These are phyloP conservation scores for Exophiala lecanii-corni DNA, from an alignment of 2,329 filamentous ascomycete species.

Conservation along the genomic window DNA sequence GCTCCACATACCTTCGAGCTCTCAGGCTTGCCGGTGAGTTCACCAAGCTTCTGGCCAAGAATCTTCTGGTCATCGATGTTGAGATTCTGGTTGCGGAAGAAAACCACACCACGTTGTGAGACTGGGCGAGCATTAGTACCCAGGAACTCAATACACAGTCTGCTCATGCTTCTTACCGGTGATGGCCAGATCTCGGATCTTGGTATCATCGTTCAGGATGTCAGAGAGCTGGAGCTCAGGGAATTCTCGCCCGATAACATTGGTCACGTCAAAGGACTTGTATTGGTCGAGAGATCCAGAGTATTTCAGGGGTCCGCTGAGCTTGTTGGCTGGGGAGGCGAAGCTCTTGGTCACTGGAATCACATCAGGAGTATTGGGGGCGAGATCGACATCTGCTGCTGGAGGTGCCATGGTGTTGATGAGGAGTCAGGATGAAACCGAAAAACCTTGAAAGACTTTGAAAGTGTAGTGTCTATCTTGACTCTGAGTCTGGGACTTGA, in stretches of 20 bases:
- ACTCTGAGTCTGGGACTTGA: too few species aligned
- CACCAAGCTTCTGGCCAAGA: conserved; percentile 46
- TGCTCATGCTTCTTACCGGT: conserved; percentile 48
- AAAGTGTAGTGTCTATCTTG: too few species aligned
- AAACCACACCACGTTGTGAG: conserved; percentile 50
- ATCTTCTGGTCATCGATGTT: conserved; percentile 50
- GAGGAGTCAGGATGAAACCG: too few species aligned
- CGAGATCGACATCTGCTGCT: conserved; percentile 17
- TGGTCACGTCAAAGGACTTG: conserved; percentile 47
- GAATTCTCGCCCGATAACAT: conserved; percentile 48
- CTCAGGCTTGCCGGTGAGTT: conserved; percentile 44
- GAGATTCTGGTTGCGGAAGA: conserved; percentile 50
- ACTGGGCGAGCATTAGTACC: conserved; percentile 33
- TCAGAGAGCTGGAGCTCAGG: conserved; percentile 48
- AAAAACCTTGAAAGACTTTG: too few species aligned
- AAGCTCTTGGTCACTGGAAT: conserved; percentile 8
- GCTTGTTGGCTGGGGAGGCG: conserved; percentile 3
- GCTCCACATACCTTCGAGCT: conserved; percentile 32
- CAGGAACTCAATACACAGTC: background rate
- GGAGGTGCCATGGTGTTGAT: conserved; percentile 19
- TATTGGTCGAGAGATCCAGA: conserved; percentile 41
- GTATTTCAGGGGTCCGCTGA: conserved; percentile 35
- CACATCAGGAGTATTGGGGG: conserved; percentile 1
- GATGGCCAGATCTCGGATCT: conserved; percentile 62
- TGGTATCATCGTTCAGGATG: conserved; percentile 57